Evolutionary conservation across 2,329 filamentous ascomycete genomes (phyloP).

Genomic region (Aspergillus phoenicis): DNA sequence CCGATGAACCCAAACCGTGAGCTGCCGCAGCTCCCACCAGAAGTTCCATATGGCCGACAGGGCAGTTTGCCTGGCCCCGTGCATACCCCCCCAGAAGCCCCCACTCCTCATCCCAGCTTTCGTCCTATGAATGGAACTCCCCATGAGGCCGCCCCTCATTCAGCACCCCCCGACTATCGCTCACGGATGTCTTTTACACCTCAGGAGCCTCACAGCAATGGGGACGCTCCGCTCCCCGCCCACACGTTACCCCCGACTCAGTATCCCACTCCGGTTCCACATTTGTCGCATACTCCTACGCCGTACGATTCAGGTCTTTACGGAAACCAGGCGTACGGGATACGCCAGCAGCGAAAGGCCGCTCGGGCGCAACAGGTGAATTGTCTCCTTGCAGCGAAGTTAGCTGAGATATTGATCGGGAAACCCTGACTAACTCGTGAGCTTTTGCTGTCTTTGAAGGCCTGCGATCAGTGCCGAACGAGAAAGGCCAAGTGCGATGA

Average conservation of each 20-base stretch:
- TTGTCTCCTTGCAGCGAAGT: not conserved
- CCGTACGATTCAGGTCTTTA: constrained; percentile 38
- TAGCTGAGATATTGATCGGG: not conserved
- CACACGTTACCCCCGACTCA: constrained; percentile 35
- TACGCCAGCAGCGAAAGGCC: constrained; percentile 43
- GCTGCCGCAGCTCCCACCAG: constrained; percentile 37
- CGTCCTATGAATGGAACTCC: constrained; percentile 39
- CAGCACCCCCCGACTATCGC: constrained; percentile 38
- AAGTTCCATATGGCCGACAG: constrained; percentile 38
- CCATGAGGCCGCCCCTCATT: constrained; percentile 36
- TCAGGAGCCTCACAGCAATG: constrained; percentile 33
- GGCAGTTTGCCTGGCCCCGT: constrained; percentile 34
- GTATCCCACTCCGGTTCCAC: constrained; percentile 31
- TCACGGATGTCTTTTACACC: constrained; percentile 36
- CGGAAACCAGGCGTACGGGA: constrained; percentile 33
- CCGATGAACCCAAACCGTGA: constrained; percentile 37
- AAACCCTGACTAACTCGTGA: constrained; percentile 9
- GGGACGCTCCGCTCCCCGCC: constrained; percentile 33
- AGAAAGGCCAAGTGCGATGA: constrained; percentile 93
- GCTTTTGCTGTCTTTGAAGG: constrained; percentile 53
- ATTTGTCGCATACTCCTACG: constrained; percentile 31
- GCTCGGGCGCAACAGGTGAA: constrained; percentile 45
- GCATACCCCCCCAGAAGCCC: constrained; percentile 32
- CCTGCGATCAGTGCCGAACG: constrained; percentile 85
- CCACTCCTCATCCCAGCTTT: constrained; percentile 31